Evolutionary conservation across 805 yeast species (phyloP).

Genomic region (Schizosaccharomyces lindneri): DNA sequence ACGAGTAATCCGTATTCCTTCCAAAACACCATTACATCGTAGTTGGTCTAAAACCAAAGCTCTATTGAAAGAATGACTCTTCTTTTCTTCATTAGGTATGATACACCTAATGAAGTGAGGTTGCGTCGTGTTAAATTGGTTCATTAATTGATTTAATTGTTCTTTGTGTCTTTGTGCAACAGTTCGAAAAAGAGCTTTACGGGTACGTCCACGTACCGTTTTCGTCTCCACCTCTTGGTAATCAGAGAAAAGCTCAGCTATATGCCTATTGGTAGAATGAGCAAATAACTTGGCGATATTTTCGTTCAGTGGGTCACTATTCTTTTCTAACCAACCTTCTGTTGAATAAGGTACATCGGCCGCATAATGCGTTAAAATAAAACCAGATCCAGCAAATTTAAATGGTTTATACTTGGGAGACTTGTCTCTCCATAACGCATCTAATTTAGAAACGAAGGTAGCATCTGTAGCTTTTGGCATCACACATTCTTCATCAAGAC

Average conservation of each 20-base stretch:
- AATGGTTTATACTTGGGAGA: slow-evolving; percentile 44
- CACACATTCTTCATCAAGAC: slow-evolving; percentile 83
- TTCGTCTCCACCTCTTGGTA: slow-evolving; percentile 13
- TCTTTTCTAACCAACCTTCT: slow-evolving; percentile 82
- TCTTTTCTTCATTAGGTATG: slow-evolving; percentile 59
- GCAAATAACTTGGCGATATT: slow-evolving; percentile 37
- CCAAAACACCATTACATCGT: slow-evolving; percentile 90
- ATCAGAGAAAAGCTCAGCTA: slow-evolving; percentile 28
- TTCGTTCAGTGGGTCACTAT: slow-evolving; percentile 77
- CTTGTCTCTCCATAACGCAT: slow-evolving; percentile 32
- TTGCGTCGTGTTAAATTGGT: slow-evolving; percentile 50
- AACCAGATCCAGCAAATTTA: slow-evolving; percentile 36
- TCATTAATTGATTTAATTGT: slow-evolving; percentile 48
- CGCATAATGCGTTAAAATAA: slow-evolving; percentile 76
- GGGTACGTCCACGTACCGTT: slow-evolving; percentile 10
- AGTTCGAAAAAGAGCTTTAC: slow-evolving; percentile 33
- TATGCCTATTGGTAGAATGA: slow-evolving; percentile 29
- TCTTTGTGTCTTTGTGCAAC: slow-evolving; percentile 76
- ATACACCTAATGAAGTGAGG: slow-evolving; percentile 96
- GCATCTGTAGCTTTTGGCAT: slow-evolving; percentile 73
- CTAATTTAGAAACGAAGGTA: slow-evolving; percentile 59
- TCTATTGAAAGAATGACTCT: slow-evolving; percentile 47
- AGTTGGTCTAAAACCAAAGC: slow-evolving; percentile 62
- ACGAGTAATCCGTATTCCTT: slow-evolving; percentile 90
- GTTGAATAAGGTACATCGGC: slow-evolving; percentile 85